Percentiles rank a stretch among this genome's conserved stretches.
Conservation (phyloP, 2,329 filamentous ascomycete species). For the Reticulascus tulasneorum region DNA sequence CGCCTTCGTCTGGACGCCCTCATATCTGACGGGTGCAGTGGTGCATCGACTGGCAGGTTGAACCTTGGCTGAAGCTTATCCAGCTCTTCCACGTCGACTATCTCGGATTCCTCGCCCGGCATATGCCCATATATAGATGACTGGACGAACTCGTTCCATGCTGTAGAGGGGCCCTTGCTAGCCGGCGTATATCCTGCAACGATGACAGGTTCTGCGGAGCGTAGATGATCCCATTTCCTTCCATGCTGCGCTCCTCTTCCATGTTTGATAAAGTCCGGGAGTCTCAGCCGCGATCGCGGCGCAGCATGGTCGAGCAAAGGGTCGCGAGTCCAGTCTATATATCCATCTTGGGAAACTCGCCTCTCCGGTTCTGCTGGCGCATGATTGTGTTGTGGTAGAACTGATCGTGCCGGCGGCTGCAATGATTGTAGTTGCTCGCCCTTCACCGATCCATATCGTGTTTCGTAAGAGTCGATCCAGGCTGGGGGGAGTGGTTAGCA, state of each 20-base stretch:
- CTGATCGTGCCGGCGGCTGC: constrained; percentile 32
- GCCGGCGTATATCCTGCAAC: constrained; percentile 44
- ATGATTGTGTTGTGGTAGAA: constrained; percentile 38
- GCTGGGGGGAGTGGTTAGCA: constrained; percentile 27
- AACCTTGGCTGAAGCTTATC: constrained; percentile 45
- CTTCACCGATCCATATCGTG: constrained; percentile 30
- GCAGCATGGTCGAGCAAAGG: constrained; percentile 29
- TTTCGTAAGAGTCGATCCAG: constrained; percentile 47
- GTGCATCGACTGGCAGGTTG: constrained; percentile 31
- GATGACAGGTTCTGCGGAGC: constrained; percentile 56
- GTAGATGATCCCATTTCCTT: constrained; percentile 57
- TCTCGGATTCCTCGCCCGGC: constrained; percentile 42
- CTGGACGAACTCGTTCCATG: constrained; percentile 51
- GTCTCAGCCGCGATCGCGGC: constrained; percentile 27
- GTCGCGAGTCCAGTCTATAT: constrained; percentile 35
- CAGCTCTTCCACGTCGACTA: constrained; percentile 42
- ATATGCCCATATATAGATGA: constrained; percentile 49
- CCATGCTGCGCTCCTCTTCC: constrained; percentile 45
- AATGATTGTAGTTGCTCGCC: constrained; percentile 36
- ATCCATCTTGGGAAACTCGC: constrained; percentile 46
- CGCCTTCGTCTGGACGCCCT: constrained; percentile 21
- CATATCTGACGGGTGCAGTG: constrained; percentile 23
- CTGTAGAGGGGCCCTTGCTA: constrained; percentile 34
- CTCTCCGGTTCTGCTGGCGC: constrained; percentile 33
- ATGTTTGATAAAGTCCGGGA: constrained; percentile 44